These are phyloP conservation scores for Lachnellula suecica DNA, from an alignment of 2,329 filamentous ascomycete genomes.

Conservation along the genomic window DNA sequence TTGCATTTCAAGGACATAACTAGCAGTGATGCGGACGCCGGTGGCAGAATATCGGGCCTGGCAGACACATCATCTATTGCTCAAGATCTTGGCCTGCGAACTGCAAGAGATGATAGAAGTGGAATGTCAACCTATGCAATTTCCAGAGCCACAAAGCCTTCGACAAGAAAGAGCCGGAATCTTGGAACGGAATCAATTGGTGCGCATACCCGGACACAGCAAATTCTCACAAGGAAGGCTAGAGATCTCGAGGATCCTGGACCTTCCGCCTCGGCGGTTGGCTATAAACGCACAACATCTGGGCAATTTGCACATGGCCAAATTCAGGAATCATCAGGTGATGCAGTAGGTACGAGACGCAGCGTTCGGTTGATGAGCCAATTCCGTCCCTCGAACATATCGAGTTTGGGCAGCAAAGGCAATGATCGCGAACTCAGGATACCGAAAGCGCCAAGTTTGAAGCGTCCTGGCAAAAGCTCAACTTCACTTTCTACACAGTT, in stretches of 20 bases:
- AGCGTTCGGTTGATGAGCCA: background rate
- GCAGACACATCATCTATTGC: background rate
- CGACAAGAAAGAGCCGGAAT: background rate
- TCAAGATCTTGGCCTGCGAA: background rate
- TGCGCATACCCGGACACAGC: background rate
- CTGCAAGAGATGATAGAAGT: background rate
- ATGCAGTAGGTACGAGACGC: background rate
- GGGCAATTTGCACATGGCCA: background rate
- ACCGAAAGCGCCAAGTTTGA: background rate
- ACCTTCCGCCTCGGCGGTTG: background rate
- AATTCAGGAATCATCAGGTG: background rate
- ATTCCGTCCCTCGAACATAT: background rate
- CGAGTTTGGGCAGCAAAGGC: background rate
- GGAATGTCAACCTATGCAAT: background rate
- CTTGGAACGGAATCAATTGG: background rate
- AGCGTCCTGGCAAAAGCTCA: background rate
- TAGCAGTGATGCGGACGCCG: background rate
- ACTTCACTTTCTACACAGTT: background rate
- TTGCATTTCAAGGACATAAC: background rate
- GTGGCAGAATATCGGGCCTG: background rate
- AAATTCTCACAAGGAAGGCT: background rate
- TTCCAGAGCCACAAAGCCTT: background rate
- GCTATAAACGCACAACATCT: background rate
- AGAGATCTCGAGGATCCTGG: background rate
- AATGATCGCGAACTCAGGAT: background rate